A percentile compares a stretch with the other conserved stretches of the same genome.
Conservation (phyloP, 2,329 filamentous ascomycete genomes). For the Penicillium sp. region DNA sequence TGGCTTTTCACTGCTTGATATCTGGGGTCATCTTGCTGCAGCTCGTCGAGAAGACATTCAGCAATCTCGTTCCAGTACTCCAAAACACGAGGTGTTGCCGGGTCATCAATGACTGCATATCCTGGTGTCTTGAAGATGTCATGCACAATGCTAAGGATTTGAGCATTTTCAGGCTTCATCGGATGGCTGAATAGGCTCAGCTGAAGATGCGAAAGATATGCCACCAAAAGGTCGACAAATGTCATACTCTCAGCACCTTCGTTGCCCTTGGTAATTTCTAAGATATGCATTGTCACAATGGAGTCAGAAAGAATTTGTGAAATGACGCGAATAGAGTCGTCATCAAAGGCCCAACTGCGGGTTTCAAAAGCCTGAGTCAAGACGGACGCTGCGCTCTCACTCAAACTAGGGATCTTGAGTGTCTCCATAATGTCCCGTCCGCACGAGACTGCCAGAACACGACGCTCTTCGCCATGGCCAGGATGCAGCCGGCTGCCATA, state of each 20-base stretch:
- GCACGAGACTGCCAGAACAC: slow-evolving; percentile 26
- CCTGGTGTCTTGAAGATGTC: slow-evolving; percentile 39
- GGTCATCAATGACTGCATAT: slow-evolving; percentile 40
- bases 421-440: slow-evolving; percentile 35
- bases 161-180: slow-evolving; percentile 30
- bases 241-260: slow-evolving; percentile 38
- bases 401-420: slow-evolving; percentile 15
- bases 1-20: slow-evolving; percentile 35
- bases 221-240: slow-evolving; percentile 40
- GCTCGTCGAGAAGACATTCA: slow-evolving; percentile 34
- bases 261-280: slow-evolving; percentile 33
- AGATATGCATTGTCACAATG: slow-evolving; percentile 30
- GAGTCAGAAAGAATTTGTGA: slow-evolving; percentile 34
- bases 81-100: slow-evolving; percentile 34
- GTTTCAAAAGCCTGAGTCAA: slow-evolving; percentile 21
- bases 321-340: slow-evolving; percentile 22
- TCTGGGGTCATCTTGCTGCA: slow-evolving; percentile 26
- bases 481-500: slow-evolving; percentile 21
- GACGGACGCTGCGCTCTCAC: slow-evolving; percentile 19
- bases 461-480: slow-evolving; percentile 9
- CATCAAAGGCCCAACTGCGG: slow-evolving; percentile 19
- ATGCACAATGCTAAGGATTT: slow-evolving; percentile 36
- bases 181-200: slow-evolving; percentile 30
- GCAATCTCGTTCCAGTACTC: slow-evolving; percentile 44
- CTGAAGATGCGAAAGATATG: slow-evolving; percentile 32